A percentile compares a stretch with the other conserved stretches of the same genome.
Conservation (phyloP, 2,329 filamentous ascomycete genomes). For the Neophaeococcomyces aloes region DNA sequence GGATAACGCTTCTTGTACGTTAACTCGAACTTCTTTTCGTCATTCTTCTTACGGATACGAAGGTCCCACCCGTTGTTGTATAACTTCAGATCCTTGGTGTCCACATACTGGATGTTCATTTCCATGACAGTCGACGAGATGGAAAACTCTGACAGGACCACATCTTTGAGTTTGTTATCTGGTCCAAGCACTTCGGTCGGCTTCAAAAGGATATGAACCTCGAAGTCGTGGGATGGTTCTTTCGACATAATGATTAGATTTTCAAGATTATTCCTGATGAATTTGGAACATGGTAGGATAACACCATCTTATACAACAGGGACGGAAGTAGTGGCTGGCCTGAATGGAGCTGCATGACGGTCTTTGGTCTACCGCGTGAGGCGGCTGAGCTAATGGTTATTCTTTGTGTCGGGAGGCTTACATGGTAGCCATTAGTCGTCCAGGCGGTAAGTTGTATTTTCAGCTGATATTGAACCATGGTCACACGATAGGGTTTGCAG, state of each 20-base stretch:
- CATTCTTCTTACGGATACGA: constrained; percentile 30
- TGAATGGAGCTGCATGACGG: no score
- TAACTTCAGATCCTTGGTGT: constrained; percentile 26
- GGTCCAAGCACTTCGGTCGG: constrained; percentile 25
- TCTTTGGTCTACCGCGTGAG: no score
- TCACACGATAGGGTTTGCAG: no score
- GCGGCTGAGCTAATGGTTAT: no score
- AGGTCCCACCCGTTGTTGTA: constrained; percentile 29
- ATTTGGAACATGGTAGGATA: no score
- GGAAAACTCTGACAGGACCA: constrained; percentile 25
- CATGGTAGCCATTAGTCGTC: no score
- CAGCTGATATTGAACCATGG: no score
- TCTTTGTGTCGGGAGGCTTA: no score
- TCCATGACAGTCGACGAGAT: constrained; percentile 26
- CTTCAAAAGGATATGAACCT: constrained; percentile 28
- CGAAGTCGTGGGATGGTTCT: constrained; percentile 27
- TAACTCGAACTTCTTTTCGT: constrained; percentile 27
- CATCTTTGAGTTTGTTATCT: constrained; percentile 22
- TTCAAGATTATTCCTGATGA: no score
- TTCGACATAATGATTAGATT: not conserved
- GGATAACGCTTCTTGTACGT: constrained; percentile 33
- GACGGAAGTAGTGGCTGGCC: no score
- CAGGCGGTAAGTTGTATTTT: no score
- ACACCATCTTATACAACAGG: no score
- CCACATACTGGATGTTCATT: constrained; percentile 32